phyloP scores from a whole-genome alignment of 768 basidiomycete genomes.

The Leucocoprinus sp. region DNA sequence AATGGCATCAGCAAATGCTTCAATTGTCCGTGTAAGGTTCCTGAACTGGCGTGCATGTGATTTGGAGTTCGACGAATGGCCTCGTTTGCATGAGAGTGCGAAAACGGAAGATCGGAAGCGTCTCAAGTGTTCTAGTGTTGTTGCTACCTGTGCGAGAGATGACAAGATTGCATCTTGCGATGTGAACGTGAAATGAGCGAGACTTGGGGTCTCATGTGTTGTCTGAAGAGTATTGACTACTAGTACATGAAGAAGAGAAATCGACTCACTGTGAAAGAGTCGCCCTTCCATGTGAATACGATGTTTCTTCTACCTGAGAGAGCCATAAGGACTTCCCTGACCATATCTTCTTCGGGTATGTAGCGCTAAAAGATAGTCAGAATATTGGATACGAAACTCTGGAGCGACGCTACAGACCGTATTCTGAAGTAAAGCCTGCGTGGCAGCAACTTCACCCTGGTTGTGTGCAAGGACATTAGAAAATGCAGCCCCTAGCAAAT shows the following conservation, averaged over 20 bases:
- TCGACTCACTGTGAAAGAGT: conserved; percentile 23
- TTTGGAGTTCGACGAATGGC: conserved; percentile 12
- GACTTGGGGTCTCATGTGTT: conserved; percentile 42
- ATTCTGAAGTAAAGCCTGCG: conserved; percentile 30
- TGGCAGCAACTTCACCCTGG: conserved; percentile 26
- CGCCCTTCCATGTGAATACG: conserved; percentile 34
- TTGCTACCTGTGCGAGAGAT: conserved; percentile 51
- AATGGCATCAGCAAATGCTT: conserved; percentile 76
- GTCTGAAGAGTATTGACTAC: conserved; percentile 25
- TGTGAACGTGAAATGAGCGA: conserved; percentile 59
- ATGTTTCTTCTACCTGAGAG: conserved; percentile 66
- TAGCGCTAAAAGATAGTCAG: conserved; percentile 37
- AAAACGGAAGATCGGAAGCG: conserved; percentile 48
- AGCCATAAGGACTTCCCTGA: conserved; percentile 69
- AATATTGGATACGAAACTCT: neutral
- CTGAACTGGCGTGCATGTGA: conserved; percentile 8
- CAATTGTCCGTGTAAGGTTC: conserved; percentile 50
- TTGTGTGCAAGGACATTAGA: conserved; percentile 23
- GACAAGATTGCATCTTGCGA: conserved; percentile 60
- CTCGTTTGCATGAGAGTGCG: conserved; percentile 20
- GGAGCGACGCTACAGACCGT: conserved; percentile 26
- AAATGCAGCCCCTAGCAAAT: conserved; percentile 37
- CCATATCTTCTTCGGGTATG: conserved; percentile 67
- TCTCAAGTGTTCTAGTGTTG: conserved; percentile 54
- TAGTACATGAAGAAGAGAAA: neutral